Evolutionary conservation across 1,284 basidiomycete species (phyloP).

Genomic region (Fistulina hepatica): DNA sequence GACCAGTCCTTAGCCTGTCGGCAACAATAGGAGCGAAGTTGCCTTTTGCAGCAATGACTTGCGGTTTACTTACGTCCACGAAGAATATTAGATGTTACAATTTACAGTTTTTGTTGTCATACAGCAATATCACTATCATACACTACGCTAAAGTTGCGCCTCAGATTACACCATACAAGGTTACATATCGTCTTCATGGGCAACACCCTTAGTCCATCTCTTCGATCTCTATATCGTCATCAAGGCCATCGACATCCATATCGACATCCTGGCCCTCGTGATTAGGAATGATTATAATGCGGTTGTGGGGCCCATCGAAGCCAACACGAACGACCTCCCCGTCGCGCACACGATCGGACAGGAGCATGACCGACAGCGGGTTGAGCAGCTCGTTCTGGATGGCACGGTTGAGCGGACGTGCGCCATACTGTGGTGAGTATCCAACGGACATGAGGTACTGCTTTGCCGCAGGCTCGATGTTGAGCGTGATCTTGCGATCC

Average conservation of each 20-base stretch:
- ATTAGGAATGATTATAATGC: conserved; percentile 75
- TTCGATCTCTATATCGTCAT: conserved; percentile 58
- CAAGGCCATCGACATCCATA: conserved; percentile 54
- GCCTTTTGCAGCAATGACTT: no score
- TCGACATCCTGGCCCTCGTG: conserved; percentile 49
- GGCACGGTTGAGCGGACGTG: conserved; percentile 83
- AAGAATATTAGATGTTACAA: no score
- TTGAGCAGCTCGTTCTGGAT: conserved; percentile 93
- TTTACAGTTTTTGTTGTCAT: no score
- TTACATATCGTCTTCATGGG: not conserved
- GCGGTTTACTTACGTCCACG: no score
- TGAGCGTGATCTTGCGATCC: conserved; percentile 71
- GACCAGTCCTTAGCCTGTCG: no score
- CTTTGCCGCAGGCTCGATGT: conserved; percentile 69
- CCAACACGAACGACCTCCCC: conserved; percentile 69
- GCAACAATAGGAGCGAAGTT: no score
- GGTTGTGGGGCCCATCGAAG: conserved; percentile 80
- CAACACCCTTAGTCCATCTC: conserved; percentile 67
- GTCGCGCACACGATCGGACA: conserved; percentile 77
- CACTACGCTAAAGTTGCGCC: no score
- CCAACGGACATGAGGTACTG: conserved; percentile 78
- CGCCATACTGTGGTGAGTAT: conserved; percentile 80
- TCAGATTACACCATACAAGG: not conserved
- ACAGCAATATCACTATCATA: no score
- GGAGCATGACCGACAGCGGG: conserved; percentile 80